Evolutionary conservation across 2,329 filamentous ascomycete genomes (phyloP), one percentile per base, ranked within the genome.

Genomic region (Colletotrichum musicola): DNA sequence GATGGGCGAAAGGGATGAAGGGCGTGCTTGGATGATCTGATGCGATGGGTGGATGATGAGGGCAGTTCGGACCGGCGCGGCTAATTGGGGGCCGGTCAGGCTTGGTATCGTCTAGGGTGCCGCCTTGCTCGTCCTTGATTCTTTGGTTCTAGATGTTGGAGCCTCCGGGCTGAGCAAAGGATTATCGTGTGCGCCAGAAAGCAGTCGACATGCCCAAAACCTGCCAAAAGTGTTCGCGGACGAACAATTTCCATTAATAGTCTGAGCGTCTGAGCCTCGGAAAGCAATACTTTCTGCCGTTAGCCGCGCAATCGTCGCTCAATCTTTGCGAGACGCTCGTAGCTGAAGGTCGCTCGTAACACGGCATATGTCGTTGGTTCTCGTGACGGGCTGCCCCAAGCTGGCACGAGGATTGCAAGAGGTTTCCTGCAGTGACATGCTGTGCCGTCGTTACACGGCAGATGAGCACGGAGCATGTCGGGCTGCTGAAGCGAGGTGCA

Each of bases 371-470:
- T 42, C 12, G 16, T 16, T 60, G 46, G 27, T 22, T 6, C 22
- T 27, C 40, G 40, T 42, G 40, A 42, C 4, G 40, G 16, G 12
- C 40, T 13, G 25, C 30, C 44, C 46, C 25, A 18, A 35, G 42
- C 35, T n/a, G 44, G 42, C 30, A 35, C 13, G 38, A 42, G 40
- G 42, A 14, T 9, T 10, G 44, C 18, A 20, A 18, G 49, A 40
- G 38, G 22, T 6, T n/a, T 60, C 4, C 42, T 65, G 42, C 27
- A 38, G 65, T 68, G 65, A 60, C 65, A 56, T 68, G 40, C 50
- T 68, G 55, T 68, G 65, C 65, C 62, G 65, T 68, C 50, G 65
- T 68, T 65, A 60, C 65, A 68, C 50, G 49, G 49, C 65, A 68
- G 59, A 14, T 27, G 53, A 60, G 65, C 44, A 68, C 65, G 65